These are phyloP conservation scores for Clonostachys chloroleuca DNA, from an alignment of 2,329 filamentous ascomycete species.

Conservation along the genomic window DNA sequence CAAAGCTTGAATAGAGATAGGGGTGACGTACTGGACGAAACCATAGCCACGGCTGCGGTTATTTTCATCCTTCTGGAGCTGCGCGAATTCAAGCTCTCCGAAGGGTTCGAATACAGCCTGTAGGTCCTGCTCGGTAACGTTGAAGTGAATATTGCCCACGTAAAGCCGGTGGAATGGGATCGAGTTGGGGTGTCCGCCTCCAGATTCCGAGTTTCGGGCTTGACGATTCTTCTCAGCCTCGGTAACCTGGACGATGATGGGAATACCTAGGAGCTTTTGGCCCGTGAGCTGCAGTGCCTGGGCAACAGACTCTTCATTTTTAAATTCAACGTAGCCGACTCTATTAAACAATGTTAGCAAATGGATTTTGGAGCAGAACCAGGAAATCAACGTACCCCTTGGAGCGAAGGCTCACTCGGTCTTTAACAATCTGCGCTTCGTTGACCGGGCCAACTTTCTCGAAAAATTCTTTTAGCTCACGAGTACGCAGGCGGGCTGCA, in stretches of 20 bases:
- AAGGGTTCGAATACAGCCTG: constrained; percentile 97
- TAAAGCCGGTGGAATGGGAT: constrained; percentile 97
- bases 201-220: constrained; percentile 74
- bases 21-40: constrained; percentile 84
- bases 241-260: constrained; percentile 96
- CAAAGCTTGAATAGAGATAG: too few species aligned
- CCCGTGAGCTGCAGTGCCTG: constrained; percentile 96
- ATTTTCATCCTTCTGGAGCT: constrained; percentile 92
- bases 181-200: constrained; percentile 68
- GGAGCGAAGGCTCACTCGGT: constrained; percentile 91
- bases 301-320: constrained; percentile 87
- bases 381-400: constrained; percentile 71
- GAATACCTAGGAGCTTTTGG: constrained; percentile 96
- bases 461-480: constrained; percentile 92
- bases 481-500: constrained; percentile 85
- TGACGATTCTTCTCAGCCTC: constrained; percentile 99
- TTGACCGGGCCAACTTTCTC: constrained; percentile 92
- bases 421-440: constrained; percentile 98
- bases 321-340: constrained; percentile 99
- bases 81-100: constrained; percentile 94
- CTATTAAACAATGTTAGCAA: constrained; percentile 47
- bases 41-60: constrained; percentile 92
- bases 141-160: constrained; percentile 99
- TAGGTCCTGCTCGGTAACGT: constrained; percentile 92
- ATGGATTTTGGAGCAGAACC: neutral